Conservation (phyloP, 2,329 filamentous ascomycete genomes). For the Epicoccum sorghinum region DNA sequence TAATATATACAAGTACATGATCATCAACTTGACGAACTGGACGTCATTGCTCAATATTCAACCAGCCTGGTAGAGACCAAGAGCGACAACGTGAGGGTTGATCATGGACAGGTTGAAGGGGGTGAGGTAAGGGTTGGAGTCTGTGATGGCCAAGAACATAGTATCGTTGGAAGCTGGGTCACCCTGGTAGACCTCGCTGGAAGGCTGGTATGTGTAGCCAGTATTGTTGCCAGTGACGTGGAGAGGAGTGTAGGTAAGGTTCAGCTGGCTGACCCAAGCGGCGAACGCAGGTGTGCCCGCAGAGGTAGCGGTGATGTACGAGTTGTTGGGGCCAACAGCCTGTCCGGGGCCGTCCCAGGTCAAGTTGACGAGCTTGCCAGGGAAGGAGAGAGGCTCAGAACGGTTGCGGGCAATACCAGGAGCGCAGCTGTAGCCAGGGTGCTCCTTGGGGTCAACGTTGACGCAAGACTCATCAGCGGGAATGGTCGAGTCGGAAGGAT, state of each 20-base stretch:
- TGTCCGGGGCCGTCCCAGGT: slow-evolving; percentile 74
- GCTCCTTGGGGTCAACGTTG: slow-evolving; percentile 59
- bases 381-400: slow-evolving; percentile 72
- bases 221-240: slow-evolving; percentile 69
- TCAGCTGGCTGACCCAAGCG: slow-evolving; percentile 77
- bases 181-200: slow-evolving; percentile 68
- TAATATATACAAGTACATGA: neutral
- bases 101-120: slow-evolving; percentile 77
- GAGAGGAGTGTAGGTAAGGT: slow-evolving; percentile 58
- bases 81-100: slow-evolving; percentile 77
- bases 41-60: slow-evolving; percentile 49
- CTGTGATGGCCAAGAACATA: slow-evolving; percentile 79
- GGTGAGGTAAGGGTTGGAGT: slow-evolving; percentile 70
- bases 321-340: slow-evolving; percentile 78
- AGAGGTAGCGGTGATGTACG: slow-evolving; percentile 69
- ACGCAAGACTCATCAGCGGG: slow-evolving; percentile 60
- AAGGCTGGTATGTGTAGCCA: slow-evolving; percentile 76
- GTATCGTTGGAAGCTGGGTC: slow-evolving; percentile 77
- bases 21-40: neutral
- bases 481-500: slow-evolving; percentile 58
- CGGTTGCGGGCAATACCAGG: slow-evolving; percentile 73
- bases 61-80: slow-evolving; percentile 79
- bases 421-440: slow-evolving; percentile 63
- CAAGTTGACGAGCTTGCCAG: slow-evolving; percentile 73
- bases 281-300: slow-evolving; percentile 70